Evolutionary conservation across 305 asterid genomes (phyloP).

Genomic region (Stenogyne calaminthoides): DNA sequence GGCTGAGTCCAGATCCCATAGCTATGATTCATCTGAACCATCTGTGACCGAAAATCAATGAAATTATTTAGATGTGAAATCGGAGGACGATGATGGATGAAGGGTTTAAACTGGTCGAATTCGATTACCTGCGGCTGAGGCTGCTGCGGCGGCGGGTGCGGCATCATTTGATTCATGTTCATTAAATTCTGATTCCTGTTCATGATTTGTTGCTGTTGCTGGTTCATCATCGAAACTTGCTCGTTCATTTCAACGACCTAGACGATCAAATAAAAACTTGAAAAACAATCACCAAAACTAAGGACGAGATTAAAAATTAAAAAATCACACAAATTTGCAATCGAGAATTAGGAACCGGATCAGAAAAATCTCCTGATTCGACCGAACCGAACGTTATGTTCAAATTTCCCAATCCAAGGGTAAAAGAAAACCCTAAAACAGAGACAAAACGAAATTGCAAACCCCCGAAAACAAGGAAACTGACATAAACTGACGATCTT

Average conservation of each 20-base stretch:
- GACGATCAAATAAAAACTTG: not conserved
- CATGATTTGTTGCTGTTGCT: conserved; percentile 52
- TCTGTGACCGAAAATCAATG: conserved; percentile 33
- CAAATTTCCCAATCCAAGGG: conserved; percentile 26
- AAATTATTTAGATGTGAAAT: conserved; percentile 10
- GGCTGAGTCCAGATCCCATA: conserved; percentile 67
- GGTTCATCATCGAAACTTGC: conserved; percentile 54
- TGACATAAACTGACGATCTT: conserved; percentile 4
- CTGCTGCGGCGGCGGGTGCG: conserved; percentile 30
- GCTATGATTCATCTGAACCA: conserved; percentile 64
- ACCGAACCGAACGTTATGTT: not conserved
- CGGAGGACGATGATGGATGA: not conserved
- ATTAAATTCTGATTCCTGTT: conserved; percentile 38
- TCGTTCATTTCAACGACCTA: conserved; percentile 49
- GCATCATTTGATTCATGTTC: conserved; percentile 41
- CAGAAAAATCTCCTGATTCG: not conserved
- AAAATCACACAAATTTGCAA: conserved; percentile 13
- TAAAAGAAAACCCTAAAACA: not conserved
- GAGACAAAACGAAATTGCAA: not conserved
- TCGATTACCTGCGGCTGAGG: conserved; percentile 63
- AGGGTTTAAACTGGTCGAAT: conserved; percentile 5
- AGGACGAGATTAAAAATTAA: not conserved
- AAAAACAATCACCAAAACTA: not conserved
- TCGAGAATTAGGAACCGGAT: not conserved
- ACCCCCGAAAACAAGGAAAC: not conserved